Conservation (phyloP, 805 yeast species). For the Candida silvicultrix region DNA sequence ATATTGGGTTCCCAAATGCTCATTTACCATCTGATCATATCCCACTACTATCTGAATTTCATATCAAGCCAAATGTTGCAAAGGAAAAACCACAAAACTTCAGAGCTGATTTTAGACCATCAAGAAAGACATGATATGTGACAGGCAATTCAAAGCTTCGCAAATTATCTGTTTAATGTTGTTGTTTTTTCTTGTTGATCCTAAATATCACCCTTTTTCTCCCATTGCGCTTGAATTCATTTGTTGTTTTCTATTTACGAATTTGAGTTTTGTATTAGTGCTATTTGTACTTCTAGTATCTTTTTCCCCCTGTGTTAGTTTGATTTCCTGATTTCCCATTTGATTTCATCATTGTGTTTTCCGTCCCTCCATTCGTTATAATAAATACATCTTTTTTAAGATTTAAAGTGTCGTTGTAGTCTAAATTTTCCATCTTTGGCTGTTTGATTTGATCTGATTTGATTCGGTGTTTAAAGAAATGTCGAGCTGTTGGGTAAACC, state of each 20-base stretch:
- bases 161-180: too few relatives aligned
- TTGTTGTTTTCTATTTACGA: not conserved
- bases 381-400: not conserved
- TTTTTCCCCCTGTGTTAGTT: not conserved
- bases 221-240: too few relatives aligned
- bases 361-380: not conserved
- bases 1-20: slow-evolving; percentile 90
- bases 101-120: slow-evolving; percentile 2
- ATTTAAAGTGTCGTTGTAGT: too few relatives aligned
- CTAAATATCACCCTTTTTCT: too few relatives aligned
- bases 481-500: not conserved
- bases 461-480: slow-evolving; percentile 44
- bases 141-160: too few relatives aligned
- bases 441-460: too few relatives aligned
- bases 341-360: not conserved
- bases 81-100: not conserved
- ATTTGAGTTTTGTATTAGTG: not conserved
- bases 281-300: not conserved
- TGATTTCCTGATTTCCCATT: not conserved
- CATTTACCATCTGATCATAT: slow-evolving; percentile 92
- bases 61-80: slow-evolving; percentile 38
- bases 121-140: slow-evolving; percentile 9
- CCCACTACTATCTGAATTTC: slow-evolving; percentile 70
- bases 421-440: too few relatives aligned
- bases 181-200: too few relatives aligned